These are phyloP conservation scores for Verticillium tricorpus DNA, from an alignment of 2,329 filamentous ascomycete species.

Conservation along the genomic window DNA sequence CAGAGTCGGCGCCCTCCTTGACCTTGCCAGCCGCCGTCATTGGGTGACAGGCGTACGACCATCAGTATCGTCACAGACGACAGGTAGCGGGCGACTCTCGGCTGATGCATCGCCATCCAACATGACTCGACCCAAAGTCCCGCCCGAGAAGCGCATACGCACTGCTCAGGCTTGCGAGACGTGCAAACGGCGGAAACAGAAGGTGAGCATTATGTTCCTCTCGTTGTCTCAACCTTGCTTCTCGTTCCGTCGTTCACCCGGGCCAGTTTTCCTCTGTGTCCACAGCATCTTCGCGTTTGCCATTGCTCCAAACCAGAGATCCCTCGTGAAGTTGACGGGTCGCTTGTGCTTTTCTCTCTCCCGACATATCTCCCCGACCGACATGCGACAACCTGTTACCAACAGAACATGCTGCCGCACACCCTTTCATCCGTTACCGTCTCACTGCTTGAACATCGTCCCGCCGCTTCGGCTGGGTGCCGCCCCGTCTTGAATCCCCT, in stretches of 20 bases:
- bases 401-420: neutral
- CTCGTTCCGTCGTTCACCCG: neutral
- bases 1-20: neutral
- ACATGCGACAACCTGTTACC: neutral
- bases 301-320: no score
- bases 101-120: conserved; percentile 16
- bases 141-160: conserved; percentile 56
- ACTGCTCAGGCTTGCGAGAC: conserved; percentile 60
- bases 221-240: neutral
- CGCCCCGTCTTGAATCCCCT: neutral
- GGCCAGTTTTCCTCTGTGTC: no score
- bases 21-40: conserved; percentile 1
- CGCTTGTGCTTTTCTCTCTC: no score
- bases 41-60: conserved; percentile 12
- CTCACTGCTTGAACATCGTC: neutral
- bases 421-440: neutral
- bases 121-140: conserved; percentile 52
- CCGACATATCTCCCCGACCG: no score
- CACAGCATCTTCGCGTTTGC: no score
- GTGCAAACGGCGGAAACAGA: conserved; percentile 64
- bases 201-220: conserved; percentile 38
- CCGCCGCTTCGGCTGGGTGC: neutral
- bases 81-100: conserved; percentile 2
- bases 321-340: no score
- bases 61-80: neutral